Base-by-base conservation (phyloP, 495 filamentous ascomycete species). In the Lophiostoma macrostomum region DNA sequence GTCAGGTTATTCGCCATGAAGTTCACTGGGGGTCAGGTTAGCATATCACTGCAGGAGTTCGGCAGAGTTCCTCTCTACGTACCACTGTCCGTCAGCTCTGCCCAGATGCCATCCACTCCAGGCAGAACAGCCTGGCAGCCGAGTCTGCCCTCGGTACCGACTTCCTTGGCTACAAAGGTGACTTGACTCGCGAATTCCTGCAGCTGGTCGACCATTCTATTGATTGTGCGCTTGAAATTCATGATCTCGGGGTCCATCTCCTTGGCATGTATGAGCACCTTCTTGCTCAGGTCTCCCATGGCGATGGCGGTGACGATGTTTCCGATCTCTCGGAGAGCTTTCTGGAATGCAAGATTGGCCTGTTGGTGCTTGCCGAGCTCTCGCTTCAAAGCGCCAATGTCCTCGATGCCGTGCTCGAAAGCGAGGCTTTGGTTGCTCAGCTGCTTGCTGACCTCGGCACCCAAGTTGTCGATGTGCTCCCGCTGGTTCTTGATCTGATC, bases 231-330 rank as follows among this genome's bases (percentile, higher is more conserved):
- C 75, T 99, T 99, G 79, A 99, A 99, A 4, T 86, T 91, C n/a
- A 88, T 89, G 64, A 99, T 99, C 76, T 99, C 94, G 0, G 93
- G 91, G 77, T 99, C 93, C 87, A 96, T 93, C 71, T 99, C 93
- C 61, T 90, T 81, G 6, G 87, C 87, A 67, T 97, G 91, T 61
- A 99, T 93, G 38, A 91, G 83, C 44, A 97, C 94, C 72, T 97
- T 97, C 79, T 95, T 96, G 67, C 89, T 95, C 44, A 99, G 76
- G 66, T 99, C 93, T 72, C 93, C 93, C 56, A 90, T 88, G 43
- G 93, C 93, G 35, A 96, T 93, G 51, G 89, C 89, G 4, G 90
- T 95, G 63, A 96, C 89, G 57, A 99, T 97, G 58, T 87, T 91
- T 46, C 93, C 93, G 67, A 99, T 99, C 70, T 99, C 93, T 49